phyloP scores from a whole-genome alignment of 441 rosid genomes.

The Syzygium syzygioides region DNA sequence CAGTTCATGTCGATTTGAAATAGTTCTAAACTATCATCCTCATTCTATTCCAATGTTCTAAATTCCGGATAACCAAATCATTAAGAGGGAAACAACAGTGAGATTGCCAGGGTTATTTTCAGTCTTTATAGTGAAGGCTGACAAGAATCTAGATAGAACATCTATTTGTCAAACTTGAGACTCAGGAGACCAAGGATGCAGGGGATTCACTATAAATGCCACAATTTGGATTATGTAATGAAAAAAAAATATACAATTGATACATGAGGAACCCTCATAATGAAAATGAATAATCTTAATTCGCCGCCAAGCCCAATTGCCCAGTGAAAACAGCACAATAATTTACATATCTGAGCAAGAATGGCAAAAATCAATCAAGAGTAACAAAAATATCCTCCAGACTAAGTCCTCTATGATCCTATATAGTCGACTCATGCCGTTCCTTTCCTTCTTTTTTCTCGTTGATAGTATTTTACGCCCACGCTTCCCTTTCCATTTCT shows the following conservation, averaged over 20 bases:
- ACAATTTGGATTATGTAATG: neutral
- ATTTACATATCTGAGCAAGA: conserved; percentile 12
- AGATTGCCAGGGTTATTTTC: neutral
- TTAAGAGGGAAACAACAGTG: neutral
- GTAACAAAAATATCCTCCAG: neutral
- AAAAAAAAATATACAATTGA: neutral
- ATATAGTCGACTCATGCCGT: neutral
- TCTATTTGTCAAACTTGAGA: neutral
- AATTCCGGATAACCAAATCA: neutral
- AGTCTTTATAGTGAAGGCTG: neutral
- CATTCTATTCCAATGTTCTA: neutral
- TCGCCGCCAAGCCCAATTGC: neutral
- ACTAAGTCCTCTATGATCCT: neutral
- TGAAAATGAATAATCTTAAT: neutral
- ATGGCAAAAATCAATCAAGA: conserved; percentile 2
- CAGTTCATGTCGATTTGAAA: neutral
- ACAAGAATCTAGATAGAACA: neutral
- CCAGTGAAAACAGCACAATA: neutral
- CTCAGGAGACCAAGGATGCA: neutral
- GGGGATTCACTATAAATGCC: neutral
- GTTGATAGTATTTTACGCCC: neutral
- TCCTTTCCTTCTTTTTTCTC: neutral
- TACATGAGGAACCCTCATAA: neutral
- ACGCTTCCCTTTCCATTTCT: neutral
- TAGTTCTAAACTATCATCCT: neutral